These are phyloP conservation scores for Thecaphora thlaspeos DNA, from an alignment of 1,284 basidiomycete species.

Conservation along the genomic window DNA sequence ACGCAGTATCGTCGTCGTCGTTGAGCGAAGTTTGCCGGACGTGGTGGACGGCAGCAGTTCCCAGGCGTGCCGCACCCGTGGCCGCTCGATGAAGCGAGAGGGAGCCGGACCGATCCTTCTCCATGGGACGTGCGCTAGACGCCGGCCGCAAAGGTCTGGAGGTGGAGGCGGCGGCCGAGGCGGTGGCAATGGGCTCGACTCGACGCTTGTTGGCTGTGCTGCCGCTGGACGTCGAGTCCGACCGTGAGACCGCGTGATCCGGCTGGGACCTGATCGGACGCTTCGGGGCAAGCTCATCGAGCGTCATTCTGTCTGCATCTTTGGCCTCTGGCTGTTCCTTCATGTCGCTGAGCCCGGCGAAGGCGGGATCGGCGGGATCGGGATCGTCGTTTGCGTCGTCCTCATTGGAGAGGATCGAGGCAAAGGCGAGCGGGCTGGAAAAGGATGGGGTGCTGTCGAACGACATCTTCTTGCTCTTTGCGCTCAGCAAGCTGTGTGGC, in stretches of 20 bases:
- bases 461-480: constrained; percentile 28
- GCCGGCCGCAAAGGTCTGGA: constrained; percentile 3
- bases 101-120: constrained; percentile 18
- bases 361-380: neutral
- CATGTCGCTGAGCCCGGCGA: neutral
- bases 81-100: constrained; percentile 26
- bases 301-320: too few species aligned
- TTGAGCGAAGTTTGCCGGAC: constrained; percentile 10
- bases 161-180: too few species aligned
- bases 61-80: constrained; percentile 7
- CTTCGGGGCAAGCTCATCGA: too few species aligned
- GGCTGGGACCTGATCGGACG: too few species aligned
- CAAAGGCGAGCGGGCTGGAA: constrained; percentile 53
- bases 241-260: too few species aligned
- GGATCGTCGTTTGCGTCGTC: constrained; percentile 15
- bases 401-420: constrained; percentile 46
- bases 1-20: constrained; percentile 26
- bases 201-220: neutral
- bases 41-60: constrained; percentile 16
- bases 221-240: neutral
- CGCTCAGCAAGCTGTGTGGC: neutral
- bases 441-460: constrained; percentile 50
- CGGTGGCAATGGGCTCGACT: constrained; percentile 5
- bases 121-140: too few species aligned
- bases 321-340: neutral